Conservation (phyloP, 2,329 filamentous ascomycete genomes). For the Orbilia javanica region DNA sequence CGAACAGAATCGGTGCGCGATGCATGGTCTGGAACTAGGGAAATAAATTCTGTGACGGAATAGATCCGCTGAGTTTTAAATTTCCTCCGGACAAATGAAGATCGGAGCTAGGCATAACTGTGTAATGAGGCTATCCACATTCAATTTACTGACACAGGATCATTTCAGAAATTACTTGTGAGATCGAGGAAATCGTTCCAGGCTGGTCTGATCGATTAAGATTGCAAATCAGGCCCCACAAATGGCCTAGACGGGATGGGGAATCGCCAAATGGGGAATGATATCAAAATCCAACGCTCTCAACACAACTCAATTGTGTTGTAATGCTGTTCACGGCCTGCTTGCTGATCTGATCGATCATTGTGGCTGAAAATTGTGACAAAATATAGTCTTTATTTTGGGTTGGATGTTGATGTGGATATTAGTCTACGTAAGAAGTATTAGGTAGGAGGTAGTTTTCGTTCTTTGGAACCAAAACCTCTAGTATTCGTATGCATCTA, state of each 20-base stretch:
- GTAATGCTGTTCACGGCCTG: neutral
- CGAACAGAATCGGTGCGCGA: constrained; percentile 3
- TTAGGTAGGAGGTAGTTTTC: too few species aligned
- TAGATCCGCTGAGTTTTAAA: constrained; percentile 7
- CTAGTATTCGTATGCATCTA: too few species aligned
- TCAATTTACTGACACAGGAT: neutral
- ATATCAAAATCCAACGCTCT: neutral
- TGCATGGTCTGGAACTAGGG: neutral
- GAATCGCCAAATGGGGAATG: neutral
- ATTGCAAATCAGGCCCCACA: neutral
- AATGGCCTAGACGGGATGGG: neutral
- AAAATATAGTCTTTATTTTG: neutral
- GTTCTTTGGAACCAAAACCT: too few species aligned
- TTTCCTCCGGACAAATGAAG: constrained; percentile 31
- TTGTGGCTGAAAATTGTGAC: neutral
- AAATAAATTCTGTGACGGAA: neutral
- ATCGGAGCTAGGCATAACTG: constrained; percentile 33
- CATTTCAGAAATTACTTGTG: neutral
- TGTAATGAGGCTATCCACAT: constrained; percentile 16
- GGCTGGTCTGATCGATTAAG: neutral
- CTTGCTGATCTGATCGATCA: neutral
- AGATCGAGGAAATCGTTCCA: constrained; percentile 1
- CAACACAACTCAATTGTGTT: constrained; percentile 5
- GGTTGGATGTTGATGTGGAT: neutral
- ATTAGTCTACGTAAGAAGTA: too few species aligned